Evolutionary conservation across 2,329 filamentous ascomycete species (phyloP).

Genomic region (Talaromyces piceae): DNA sequence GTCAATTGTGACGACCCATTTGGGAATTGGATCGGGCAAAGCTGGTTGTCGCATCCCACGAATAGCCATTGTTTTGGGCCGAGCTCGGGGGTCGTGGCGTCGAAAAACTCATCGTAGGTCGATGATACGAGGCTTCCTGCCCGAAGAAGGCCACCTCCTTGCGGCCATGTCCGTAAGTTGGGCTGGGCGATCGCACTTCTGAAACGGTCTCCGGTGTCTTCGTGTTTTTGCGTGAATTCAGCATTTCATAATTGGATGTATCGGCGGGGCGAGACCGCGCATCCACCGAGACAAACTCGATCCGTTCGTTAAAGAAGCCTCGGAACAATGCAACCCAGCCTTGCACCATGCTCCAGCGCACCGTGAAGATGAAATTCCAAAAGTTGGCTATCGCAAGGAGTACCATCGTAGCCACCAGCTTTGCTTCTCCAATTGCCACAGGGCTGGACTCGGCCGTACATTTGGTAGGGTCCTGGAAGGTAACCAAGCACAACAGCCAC

Average conservation of each 20-base stretch:
- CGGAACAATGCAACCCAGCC: slow-evolving; percentile 69
- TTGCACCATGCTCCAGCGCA: slow-evolving; percentile 73
- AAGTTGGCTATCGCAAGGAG: slow-evolving; percentile 80
- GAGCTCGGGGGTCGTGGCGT: slow-evolving; percentile 7
- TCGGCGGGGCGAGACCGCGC: slow-evolving; percentile 58
- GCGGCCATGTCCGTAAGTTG: neutral
- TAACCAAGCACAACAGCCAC: slow-evolving; percentile 68
- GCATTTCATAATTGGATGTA: slow-evolving; percentile 72
- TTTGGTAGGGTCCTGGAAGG: slow-evolving; percentile 51
- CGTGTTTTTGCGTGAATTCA: slow-evolving; percentile 28
- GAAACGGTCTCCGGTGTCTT: slow-evolving; percentile 28
- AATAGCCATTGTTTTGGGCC: slow-evolving; percentile 1
- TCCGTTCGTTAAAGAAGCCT: slow-evolving; percentile 41
- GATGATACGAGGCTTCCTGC: slow-evolving; percentile 3
- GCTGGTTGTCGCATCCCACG: slow-evolving; percentile 9
- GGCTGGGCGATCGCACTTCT: slow-evolving; percentile 17
- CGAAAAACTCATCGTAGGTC: slow-evolving; percentile 10
- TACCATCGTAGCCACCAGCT: slow-evolving; percentile 72
- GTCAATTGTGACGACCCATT: slow-evolving; percentile 5
- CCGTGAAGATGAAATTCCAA: slow-evolving; percentile 75
- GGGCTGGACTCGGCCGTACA: slow-evolving; percentile 56
- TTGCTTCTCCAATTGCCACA: slow-evolving; percentile 66
- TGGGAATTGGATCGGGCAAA: slow-evolving; percentile 12
- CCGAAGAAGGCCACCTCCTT: neutral
- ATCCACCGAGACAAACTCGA: slow-evolving; percentile 86